These are phyloP conservation scores for Circinella minor DNA, from an alignment of 371 early-diverging fungal species.

Conservation along the genomic window DNA sequence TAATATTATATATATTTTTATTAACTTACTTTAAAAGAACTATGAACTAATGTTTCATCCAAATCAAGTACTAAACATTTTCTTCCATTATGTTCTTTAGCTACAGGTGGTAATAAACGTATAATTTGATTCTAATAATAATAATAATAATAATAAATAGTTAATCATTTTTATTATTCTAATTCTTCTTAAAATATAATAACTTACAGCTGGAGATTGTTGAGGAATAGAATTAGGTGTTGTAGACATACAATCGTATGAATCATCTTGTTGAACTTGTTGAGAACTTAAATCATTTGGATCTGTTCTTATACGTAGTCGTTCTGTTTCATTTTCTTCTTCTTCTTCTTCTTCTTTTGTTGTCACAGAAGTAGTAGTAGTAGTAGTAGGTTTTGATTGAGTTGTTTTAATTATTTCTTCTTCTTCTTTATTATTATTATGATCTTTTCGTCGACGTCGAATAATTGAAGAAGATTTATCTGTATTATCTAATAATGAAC, in stretches of 20 bases:
- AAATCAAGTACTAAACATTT: slow-evolving; percentile 70
- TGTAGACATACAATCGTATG: slow-evolving; percentile 2
- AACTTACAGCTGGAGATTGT: slow-evolving; percentile 12
- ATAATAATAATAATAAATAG: too few species aligned
- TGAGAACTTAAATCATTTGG: neutral
- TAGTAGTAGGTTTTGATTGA: neutral
- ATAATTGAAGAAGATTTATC: slow-evolving; percentile 21
- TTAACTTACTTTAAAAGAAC: slow-evolving; percentile 58
- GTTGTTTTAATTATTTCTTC: neutral
- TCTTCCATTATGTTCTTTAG: slow-evolving; percentile 38
- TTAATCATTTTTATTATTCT: too few species aligned
- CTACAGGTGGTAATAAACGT: slow-evolving; percentile 45
- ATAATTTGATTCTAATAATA: slow-evolving; percentile 12
- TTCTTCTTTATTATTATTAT: slow-evolving; percentile 4
- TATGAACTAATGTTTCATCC: slow-evolving; percentile 71
- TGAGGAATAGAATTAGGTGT: slow-evolving; percentile 17
- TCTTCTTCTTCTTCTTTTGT: too few species aligned
- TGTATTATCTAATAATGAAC: slow-evolving; percentile 15
- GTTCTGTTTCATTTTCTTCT: neutral
- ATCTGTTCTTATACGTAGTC: neutral
- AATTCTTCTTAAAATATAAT: neutral
- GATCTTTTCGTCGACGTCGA: slow-evolving; percentile 4
- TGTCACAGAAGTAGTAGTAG: neutral
- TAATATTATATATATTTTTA: neutral
- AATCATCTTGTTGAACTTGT: slow-evolving; percentile 1